Percentiles rank a stretch among this genome's conserved stretches.
phyloP scores from a whole-genome alignment of 768 basidiomycete genomes.

The Suillus ampliporus region DNA sequence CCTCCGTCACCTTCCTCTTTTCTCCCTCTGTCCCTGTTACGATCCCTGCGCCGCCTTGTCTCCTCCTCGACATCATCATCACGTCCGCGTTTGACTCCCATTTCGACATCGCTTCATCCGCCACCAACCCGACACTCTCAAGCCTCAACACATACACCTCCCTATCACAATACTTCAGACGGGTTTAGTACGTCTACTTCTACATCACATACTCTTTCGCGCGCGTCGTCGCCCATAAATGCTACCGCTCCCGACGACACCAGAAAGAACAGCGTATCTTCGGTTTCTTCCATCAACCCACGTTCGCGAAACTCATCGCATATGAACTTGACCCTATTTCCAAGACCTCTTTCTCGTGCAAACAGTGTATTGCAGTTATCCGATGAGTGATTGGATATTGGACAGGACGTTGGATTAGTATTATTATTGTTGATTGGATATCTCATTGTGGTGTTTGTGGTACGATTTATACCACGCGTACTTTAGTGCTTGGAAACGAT shows the following conservation, averaged over 20 bases:
- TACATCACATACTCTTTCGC: slow-evolving; percentile 38
- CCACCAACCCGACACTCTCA: slow-evolving; percentile 11
- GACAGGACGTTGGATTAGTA: neutral
- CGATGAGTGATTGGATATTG: neutral
- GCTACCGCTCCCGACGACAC: slow-evolving; percentile 21
- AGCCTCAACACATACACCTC: slow-evolving; percentile 16
- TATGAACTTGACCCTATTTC: slow-evolving; percentile 60
- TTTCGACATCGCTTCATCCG: slow-evolving; percentile 16
- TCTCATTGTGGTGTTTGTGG: neutral
- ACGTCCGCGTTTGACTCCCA: slow-evolving; percentile 30
- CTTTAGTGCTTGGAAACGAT: neutral
- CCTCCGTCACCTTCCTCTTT: slow-evolving; percentile 28
- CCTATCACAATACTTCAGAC: slow-evolving; percentile 28
- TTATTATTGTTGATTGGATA: neutral
- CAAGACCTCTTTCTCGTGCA: slow-evolving; percentile 49
- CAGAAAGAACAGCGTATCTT: slow-evolving; percentile 39
- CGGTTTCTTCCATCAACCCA: slow-evolving; percentile 48
- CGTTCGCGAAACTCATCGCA: slow-evolving; percentile 74
- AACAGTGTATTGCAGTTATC: slow-evolving; percentile 29
- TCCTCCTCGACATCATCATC: slow-evolving; percentile 22
- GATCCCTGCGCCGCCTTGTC: slow-evolving; percentile 33
- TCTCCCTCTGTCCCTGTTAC: slow-evolving; percentile 30
- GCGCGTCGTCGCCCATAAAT: slow-evolving; percentile 34
- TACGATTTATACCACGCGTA: slow-evolving; percentile 3
- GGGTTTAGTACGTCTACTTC: slow-evolving; percentile 37